phyloP scores from a whole-genome alignment of 139 green algal species.

The Tetradesmus obliquus region DNA sequence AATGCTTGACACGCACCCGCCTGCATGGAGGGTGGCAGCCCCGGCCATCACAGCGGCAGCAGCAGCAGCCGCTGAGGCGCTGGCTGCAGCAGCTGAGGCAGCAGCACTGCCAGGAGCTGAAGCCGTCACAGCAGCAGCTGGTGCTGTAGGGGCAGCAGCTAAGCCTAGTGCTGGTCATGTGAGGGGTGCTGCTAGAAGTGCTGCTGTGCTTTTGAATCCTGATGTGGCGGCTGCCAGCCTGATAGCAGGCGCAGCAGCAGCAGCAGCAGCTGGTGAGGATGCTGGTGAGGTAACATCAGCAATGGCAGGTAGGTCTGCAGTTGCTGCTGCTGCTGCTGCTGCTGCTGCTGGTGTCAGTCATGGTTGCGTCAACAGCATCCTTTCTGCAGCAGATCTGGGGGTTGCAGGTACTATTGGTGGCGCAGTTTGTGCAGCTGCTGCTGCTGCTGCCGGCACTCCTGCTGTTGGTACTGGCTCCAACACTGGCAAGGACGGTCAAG shows the following conservation, averaged over 20 bases:
- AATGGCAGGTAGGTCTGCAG: neutral
- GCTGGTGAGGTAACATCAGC: neutral
- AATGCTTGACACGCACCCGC: slow-evolving; percentile 28
- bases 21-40: slow-evolving; percentile 5
- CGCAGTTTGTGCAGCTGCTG: neutral
- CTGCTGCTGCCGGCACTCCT: neutral
- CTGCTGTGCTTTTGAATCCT: neutral
- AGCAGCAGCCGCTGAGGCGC: neutral
- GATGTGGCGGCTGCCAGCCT: too few species aligned
- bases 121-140: neutral
- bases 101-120: neutral
- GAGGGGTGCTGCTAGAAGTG: neutral
- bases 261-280: slow-evolving; percentile 11
- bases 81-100: neutral
- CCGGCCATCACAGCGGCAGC: neutral
- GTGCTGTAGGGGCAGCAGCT: neutral
- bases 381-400: neutral
- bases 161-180: neutral
- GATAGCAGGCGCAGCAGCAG: slow-evolving; percentile 13
- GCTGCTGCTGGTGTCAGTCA: neutral
- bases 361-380: neutral
- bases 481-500: too few species aligned
- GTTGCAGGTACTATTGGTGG: neutral
- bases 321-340: too few species aligned
- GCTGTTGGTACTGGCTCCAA: neutral